Base-by-base conservation (phyloP, 345 rosid species). In the Eutrema heterophyllum region DNA sequence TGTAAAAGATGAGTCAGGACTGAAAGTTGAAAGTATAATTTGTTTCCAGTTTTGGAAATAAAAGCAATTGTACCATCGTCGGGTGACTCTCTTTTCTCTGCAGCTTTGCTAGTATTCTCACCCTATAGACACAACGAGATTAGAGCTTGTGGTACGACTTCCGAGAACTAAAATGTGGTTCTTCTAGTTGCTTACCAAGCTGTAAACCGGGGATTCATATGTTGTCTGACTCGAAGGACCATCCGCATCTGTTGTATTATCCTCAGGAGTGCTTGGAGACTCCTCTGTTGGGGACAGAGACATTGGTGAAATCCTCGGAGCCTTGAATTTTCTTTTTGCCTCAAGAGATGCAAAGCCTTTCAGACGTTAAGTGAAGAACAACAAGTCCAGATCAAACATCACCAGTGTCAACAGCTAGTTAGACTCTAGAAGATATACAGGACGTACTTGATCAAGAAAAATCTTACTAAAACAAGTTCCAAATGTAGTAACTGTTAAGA, bases 301-400 rank as follows among this genome's bases (percentile, higher is more conserved):
- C 41, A 72, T 73, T 48, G 86, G 86, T 16, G 90, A 87, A 57
- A 62, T 58, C 26, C 89, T 83, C 50, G 97, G 92, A 54, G 91
- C 84, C 77, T 69, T 85, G 78, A 90, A 90, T 60, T 83, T 83
- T 79, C 92, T 82, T 82, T 87, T 89, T 48, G 96, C 87, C 83
- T 92, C 99, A 32, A 85, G 74, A 67, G 97, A 88, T 78, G 99
- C 91, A 81, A 81, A 83, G 80, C 95, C 97, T 95, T 81, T 43
- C 32, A 51, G 26, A 44, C 35, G 84, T 86, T 80, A 84, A 87
- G 87, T 45, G 45, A 85, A 86, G 63, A 70, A 67, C 60, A 49
- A 13, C 51, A 32, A 64, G 7, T 57, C 29, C 48, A 24, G 57
- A 65, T 30, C 49, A 72, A 64, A 66, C 15, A 57, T 58, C 3